phyloP scores from a whole-genome alignment of 2,329 filamentous ascomycete species.

The Xylariaceae sp. region DNA sequence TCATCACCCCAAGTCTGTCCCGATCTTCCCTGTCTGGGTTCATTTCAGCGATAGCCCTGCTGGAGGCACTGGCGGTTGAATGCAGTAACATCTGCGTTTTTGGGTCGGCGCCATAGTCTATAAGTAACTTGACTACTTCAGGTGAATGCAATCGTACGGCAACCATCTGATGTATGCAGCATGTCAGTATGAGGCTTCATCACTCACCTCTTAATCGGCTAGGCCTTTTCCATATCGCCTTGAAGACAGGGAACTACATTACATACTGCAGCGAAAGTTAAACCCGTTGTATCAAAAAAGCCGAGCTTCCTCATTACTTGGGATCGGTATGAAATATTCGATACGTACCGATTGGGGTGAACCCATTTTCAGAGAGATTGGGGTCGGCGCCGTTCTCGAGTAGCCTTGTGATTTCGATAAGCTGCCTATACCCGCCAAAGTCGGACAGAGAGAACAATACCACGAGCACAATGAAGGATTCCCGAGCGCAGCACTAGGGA shows the following conservation, averaged over 20 bases:
- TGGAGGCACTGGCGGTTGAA: conserved; percentile 19
- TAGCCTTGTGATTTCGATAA: conserved; percentile 11
- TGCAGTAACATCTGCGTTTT: conserved; percentile 21
- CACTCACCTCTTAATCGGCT: no score
- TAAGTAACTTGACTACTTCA: conserved; percentile 18
- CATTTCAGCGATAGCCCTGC: conserved; percentile 10
- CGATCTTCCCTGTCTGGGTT: conserved; percentile 19
- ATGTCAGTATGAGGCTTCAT: no score
- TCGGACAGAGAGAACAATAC: no score
- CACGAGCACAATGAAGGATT: conserved; percentile 13
- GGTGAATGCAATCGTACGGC: conserved; percentile 20
- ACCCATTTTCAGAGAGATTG: conserved; percentile 20
- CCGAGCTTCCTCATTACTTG: no score
- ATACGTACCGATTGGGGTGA: conserved; percentile 16
- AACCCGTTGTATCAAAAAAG: no score
- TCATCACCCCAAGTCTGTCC: conserved; percentile 19
- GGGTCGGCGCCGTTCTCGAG: conserved; percentile 21
- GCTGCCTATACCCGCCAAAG: no score
- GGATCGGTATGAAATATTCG: no score
- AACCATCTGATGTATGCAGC: conserved; percentile 10
- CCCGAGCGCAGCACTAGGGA: conserved; percentile 17
- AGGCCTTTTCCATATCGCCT: no score
- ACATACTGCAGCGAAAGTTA: no score
- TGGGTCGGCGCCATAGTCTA: conserved; percentile 19
- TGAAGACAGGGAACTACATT: no score